Evolutionary conservation across 805 yeast species (phyloP).

Genomic region (Monosporozyma aquatica): DNA sequence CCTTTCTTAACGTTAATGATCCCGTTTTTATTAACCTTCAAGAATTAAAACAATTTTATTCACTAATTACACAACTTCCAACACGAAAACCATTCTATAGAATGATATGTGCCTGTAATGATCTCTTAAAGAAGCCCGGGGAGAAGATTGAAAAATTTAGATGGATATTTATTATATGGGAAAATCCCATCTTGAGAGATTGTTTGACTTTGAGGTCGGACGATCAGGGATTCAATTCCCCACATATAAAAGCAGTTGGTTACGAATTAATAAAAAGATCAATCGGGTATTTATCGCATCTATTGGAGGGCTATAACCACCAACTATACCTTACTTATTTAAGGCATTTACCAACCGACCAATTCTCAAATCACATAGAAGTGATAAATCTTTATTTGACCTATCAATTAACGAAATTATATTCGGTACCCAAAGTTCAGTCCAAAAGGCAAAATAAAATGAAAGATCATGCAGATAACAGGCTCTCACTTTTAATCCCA

Average conservation of each 20-base stretch:
- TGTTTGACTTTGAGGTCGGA: slow-evolving; percentile 32
- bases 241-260: slow-evolving; percentile 47
- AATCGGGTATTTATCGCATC: slow-evolving; percentile 52
- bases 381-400: slow-evolving; percentile 68
- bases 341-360: slow-evolving; percentile 25
- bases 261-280: slow-evolving; percentile 62
- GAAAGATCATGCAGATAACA: neutral
- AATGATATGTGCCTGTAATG: slow-evolving; percentile 44
- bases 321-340: slow-evolving; percentile 10
- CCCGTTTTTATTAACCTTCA: slow-evolving; percentile 35
- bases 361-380: slow-evolving; percentile 49
- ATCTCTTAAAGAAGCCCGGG: slow-evolving; percentile 43
- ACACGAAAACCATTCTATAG: slow-evolving; percentile 51
- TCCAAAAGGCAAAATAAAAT: slow-evolving; percentile 14
- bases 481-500: neutral
- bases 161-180: slow-evolving; percentile 60
- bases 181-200: slow-evolving; percentile 52
- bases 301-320: slow-evolving; percentile 1
- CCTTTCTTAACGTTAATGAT: slow-evolving; percentile 34
- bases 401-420: slow-evolving; percentile 54
- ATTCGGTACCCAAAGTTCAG: neutral
- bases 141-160: slow-evolving; percentile 27
- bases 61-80: slow-evolving; percentile 41
- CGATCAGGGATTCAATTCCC: slow-evolving; percentile 29
- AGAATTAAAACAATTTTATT: slow-evolving; percentile 41